Evolutionary conservation across 495 filamentous ascomycete genomes (phyloP).

Genomic region (Pyrenopolyporus hunteri): DNA sequence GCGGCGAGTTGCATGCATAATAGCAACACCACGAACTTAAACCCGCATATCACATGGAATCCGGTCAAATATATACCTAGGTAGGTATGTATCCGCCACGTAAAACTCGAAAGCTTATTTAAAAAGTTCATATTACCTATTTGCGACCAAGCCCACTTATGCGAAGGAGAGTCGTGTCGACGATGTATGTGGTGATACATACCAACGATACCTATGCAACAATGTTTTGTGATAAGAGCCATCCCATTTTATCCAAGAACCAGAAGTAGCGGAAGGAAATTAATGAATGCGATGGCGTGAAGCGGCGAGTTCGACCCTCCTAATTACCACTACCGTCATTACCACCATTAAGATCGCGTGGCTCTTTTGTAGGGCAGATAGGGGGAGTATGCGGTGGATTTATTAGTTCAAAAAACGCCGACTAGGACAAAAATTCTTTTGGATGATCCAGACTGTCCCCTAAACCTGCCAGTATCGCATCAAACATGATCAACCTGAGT

Average conservation of each 20-base stretch:
- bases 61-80: too few species aligned
- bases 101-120: background rate
- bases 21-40: too few species aligned
- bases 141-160: conserved; percentile 17
- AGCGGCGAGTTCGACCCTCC: conserved; percentile 8
- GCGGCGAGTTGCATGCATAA: too few species aligned
- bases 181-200: conserved; percentile 20
- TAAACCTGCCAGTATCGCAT: conserved; percentile 21
- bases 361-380: background rate
- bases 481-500: conserved; percentile 34
- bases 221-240: conserved; percentile 20
- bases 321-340: background rate
- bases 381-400: background rate
- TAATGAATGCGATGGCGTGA: too few species aligned
- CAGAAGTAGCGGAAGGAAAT: too few species aligned
- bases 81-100: too few species aligned
- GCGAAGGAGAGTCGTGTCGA: background rate
- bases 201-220: conserved; percentile 16
- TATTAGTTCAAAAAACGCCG: conserved; percentile 16
- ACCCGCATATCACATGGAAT: too few species aligned
- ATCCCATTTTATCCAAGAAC: conserved; percentile 23
- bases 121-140: conserved; percentile 26
- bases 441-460: conserved; percentile 18
- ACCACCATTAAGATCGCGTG: conserved; percentile 1
- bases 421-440: conserved; percentile 17